Evolutionary conservation across 441 rosid species (phyloP), one percentile per base, ranked within the genome.

Genomic region (Adansonia madagascariensis): DNA sequence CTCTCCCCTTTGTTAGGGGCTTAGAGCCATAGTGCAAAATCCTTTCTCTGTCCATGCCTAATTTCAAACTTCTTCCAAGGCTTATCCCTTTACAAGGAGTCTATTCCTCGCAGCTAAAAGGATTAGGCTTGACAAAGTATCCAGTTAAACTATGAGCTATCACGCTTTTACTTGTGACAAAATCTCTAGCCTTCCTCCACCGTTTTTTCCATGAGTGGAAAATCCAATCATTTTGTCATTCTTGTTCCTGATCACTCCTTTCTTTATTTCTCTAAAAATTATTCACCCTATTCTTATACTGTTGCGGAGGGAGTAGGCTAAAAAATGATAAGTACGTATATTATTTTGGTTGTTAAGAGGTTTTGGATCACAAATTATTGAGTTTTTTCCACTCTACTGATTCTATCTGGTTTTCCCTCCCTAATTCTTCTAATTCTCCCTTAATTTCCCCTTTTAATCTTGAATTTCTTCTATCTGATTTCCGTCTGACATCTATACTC

Each of bases 201-300:
- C 14, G 41, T 61, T 3, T 14, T 22, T 39, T 64, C 6, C 49
- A 39, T 8, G 69, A 64, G 22, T 8, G 41, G 18, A 43, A 3
- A 39, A 39, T 64, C 49, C 7, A 39, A 64, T 64, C 70, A 64
- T 41, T 64, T 41, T 9, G 17, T 64, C 70, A 64, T n/a, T 41
- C 70, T 64, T 35, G 41, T 35, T 35, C 41, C 41, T 35, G 41
- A 35, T 35, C 41, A 35, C 41, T 35, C 41, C 41, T 35, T 35
- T 35, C 41, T 35, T 35, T 35, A 35, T 35, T 35, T 35, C 41
- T 35, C 41, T 35, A 35, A 35, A 15, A 7, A 64, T 3, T 39
- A 4, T 6, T 20, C 70, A 41, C 24, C 44, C 14, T 39, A 41
- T 44, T 43, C 53, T 66, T 17, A 66, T 52, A 43, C 22, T 18